Conservation (phyloP, 108 stramenopile genomes). For the Nitzschia inconspicua region DNA sequence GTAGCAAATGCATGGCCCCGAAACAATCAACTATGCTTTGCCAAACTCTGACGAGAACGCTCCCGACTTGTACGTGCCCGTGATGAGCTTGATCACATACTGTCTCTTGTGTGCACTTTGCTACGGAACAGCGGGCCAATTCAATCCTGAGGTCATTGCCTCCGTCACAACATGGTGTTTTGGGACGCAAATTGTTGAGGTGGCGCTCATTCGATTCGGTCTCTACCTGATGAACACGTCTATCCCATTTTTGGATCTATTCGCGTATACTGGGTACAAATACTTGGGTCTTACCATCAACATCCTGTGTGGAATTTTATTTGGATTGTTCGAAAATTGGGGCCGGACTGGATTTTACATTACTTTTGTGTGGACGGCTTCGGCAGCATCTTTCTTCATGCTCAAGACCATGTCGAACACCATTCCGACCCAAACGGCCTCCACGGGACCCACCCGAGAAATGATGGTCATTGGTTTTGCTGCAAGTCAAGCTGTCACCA, state of each 20-base stretch:
- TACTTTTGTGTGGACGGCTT: constrained; percentile 80
- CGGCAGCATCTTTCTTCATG: constrained; percentile 78
- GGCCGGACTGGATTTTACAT: constrained; percentile 78
- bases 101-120: constrained; percentile 88
- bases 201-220: constrained; percentile 83
- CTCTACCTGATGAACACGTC: constrained; percentile 85
- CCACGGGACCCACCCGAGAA: constrained; percentile 78
- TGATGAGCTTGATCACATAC: constrained; percentile 95
- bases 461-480: constrained; percentile 88
- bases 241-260: constrained; percentile 66
- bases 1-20: constrained; percentile 24
- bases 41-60: constrained; percentile 92
- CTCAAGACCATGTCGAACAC: constrained; percentile 88
- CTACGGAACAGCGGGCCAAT: constrained; percentile 85
- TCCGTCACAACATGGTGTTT: constrained; percentile 88
- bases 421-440: constrained; percentile 57
- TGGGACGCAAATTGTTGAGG: constrained; percentile 86
- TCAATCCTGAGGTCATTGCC: constrained; percentile 90
- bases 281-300: constrained; percentile 81
- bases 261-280: constrained; percentile 87
- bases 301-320: constrained; percentile 65
- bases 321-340: constrained; percentile 61
- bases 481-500: constrained; percentile 75
- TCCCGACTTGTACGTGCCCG: constrained; percentile 96
- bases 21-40: constrained; percentile 53